Base-by-base conservation (phyloP, 1,284 basidiomycete species). In the Heliocybe sulcata region DNA sequence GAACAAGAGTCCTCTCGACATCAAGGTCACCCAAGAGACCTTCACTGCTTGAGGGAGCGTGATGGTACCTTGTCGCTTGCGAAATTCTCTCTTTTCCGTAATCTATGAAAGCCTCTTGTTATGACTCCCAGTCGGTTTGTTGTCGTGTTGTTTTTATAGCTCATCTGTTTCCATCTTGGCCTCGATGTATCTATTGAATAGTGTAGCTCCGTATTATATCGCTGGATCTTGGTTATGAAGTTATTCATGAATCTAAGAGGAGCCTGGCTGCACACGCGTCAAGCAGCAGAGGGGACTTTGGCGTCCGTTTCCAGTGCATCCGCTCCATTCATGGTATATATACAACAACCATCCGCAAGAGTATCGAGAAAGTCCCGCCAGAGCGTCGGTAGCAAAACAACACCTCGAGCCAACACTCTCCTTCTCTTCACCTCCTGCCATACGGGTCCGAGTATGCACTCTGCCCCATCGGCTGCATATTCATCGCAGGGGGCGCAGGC, bases 401-500 rank as follows among this genome's bases (percentile, higher is more conserved):
- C 38, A 42, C 19, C 6, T 6, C 38, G 19, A 42, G 38, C 12
- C 38, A 42, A 16, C 4, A 6, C 4, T n/a, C 19, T 20, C 12
- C 38, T 16, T 42, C 38, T 16, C 16, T 16, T 42, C 38, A 42
- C 38, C 38, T 42, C 38, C 38, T 6, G 8, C 38, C 38, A n/a
- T 42, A 42, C 38, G 38, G 38, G 19, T 42, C 38, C 38, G 38
- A 42, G 19, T 42, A 42, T 16, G 38, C 4, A 20, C 38, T 42
- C 38, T 42, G 38, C 38, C 51, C 29, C 27, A 52, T 52, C 22
- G 51, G 35, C 27, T 25, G 27, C 29, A 52, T 49, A n/a, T 49
- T 25, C 47, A 49, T 49, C 19, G 47, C 47, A 6, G 23, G 23
- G 6, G 47, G 22, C 47, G 47, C 47, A 22, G 47, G 47, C 23